phyloP scores from a whole-genome alignment of 805 yeast species.

The Blastobotrys robertii region DNA sequence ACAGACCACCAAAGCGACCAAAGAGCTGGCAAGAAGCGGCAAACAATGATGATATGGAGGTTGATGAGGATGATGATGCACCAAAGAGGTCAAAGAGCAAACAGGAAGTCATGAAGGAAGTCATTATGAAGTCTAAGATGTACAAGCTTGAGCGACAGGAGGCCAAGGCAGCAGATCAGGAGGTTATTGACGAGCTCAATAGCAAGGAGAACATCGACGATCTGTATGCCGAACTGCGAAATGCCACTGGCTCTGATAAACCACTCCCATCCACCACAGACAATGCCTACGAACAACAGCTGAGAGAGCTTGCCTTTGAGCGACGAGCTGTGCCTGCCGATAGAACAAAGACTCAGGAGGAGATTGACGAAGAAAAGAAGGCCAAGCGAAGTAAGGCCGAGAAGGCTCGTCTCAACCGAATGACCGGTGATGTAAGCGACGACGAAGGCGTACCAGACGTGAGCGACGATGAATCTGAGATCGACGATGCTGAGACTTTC shows the following conservation, averaged over 20 bases:
- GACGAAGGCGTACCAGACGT: conserved; percentile 6
- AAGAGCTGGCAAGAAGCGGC: conserved; percentile 6
- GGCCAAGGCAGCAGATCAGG: conserved; percentile 29
- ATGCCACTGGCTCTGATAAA: conserved; percentile 4
- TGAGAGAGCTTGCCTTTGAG: conserved; percentile 33
- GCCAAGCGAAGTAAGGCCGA: conserved; percentile 26
- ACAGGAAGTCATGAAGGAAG: conserved; percentile 36
- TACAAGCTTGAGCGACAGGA: conserved; percentile 33
- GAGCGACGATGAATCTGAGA: conserved; percentile 1
- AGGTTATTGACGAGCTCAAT: conserved; percentile 29
- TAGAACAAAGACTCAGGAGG: conserved; percentile 35
- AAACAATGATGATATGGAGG: conserved; percentile 21
- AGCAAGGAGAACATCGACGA: conserved; percentile 26
- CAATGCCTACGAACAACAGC: conserved; percentile 27
- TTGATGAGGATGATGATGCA: conserved; percentile 34
- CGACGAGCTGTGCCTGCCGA: conserved; percentile 33
- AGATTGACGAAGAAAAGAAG: conserved; percentile 28
- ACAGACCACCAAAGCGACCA: conserved; percentile 18
- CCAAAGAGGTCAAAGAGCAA: conserved; percentile 28
- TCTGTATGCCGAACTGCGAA: conserved; percentile 22
- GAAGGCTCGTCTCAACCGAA: conserved; percentile 28
- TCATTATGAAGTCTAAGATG: conserved; percentile 34
- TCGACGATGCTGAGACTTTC: conserved; percentile 1
- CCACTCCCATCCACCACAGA: conserved; percentile 8
- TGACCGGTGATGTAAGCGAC: conserved; percentile 26